Evolutionary conservation across 805 yeast species (phyloP), one percentile per base, ranked within the genome.

Genomic region (Nakazawaea pomicola): DNA sequence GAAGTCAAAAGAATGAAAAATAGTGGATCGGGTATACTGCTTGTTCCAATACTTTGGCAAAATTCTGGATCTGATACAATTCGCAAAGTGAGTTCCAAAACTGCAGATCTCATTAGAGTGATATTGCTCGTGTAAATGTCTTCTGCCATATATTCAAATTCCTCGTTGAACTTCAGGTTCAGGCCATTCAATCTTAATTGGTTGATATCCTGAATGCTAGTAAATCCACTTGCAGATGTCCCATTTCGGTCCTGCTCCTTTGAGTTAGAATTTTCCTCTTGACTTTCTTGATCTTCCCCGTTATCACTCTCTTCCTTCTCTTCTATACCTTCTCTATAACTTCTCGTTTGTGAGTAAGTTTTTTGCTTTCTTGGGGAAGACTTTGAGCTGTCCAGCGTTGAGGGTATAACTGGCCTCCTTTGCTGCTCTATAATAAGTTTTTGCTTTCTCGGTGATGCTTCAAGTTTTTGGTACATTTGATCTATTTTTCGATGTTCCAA

Each of bases 121-220:
- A 41, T 15, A 1, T 54, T 38, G 10, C 51, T 41, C 1, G 52
- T 55, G 16, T 33, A n/a, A 20, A 46, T 36, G 20, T 38, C 45
- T 11, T 40, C 44, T 11, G 43, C 30, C n/a, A 41, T 29, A 23
- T 32, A 41, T 27, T 40, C 42, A 6, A 55, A 18, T 17, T 48
- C 50, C 14, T 50, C 52, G 4, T 29, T 38, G 36, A 39, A 47
- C 23, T 44, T 47, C 32, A 33, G 49, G 43, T 42, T 50, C 28
- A 33, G 39, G n/a, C 75, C 75, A 41, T 58, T 55, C 2, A 57
- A 55, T 30, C 58, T 52, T 16, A 65, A 50, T 28, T 57, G 57
- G 5, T 54, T 27, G n/a, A 56, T 44, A 8, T 54, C 54, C 33
- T 54, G 55, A 12, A 58, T 27, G 10, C 41, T 25, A 14, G 38